Percentiles rank a stretch among this genome's conserved stretches.
Evolutionary conservation across 345 rosid genomes (phyloP).

Genomic region (Hevea brasiliensis): DNA sequence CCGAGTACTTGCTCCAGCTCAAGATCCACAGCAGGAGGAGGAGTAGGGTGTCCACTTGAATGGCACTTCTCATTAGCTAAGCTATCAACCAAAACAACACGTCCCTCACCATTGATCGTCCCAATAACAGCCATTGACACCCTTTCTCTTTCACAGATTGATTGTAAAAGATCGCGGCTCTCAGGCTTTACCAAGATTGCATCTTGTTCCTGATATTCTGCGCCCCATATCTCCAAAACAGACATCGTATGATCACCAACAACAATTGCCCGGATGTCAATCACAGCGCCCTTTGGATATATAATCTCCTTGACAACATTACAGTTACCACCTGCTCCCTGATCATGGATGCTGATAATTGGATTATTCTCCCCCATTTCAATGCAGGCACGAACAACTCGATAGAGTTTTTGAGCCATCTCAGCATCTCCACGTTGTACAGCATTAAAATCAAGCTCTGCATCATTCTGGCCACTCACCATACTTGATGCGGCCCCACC

Average conservation of each 20-base stretch:
- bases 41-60: constrained; percentile 64
- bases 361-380: constrained; percentile 94
- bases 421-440: constrained; percentile 98
- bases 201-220: constrained; percentile 98
- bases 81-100: constrained; percentile 71
- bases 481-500: constrained; percentile 98
- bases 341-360: constrained; percentile 92
- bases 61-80: constrained; percentile 47
- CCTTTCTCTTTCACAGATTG: constrained; percentile 88
- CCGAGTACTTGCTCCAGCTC: constrained; percentile 94
- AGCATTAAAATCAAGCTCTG: constrained; percentile 96
- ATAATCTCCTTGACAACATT: constrained; percentile 97
- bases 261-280: constrained; percentile 72
- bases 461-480: constrained; percentile 98
- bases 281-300: constrained; percentile 86
- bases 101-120: constrained; percentile 72
- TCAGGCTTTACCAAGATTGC: constrained; percentile 89
- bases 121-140: constrained; percentile 92
- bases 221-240: constrained; percentile 96
- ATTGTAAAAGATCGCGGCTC: constrained; percentile 60
- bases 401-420: constrained; percentile 92
- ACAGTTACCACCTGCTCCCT: constrained; percentile 97
- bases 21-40: constrained; percentile 88
- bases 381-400: constrained; percentile 84
- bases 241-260: constrained; percentile 97